Percentiles rank a stretch among this genome's conserved stretches.
Conservation (phyloP, 139 green algal genomes). For the Marvania coccoides region DNA sequence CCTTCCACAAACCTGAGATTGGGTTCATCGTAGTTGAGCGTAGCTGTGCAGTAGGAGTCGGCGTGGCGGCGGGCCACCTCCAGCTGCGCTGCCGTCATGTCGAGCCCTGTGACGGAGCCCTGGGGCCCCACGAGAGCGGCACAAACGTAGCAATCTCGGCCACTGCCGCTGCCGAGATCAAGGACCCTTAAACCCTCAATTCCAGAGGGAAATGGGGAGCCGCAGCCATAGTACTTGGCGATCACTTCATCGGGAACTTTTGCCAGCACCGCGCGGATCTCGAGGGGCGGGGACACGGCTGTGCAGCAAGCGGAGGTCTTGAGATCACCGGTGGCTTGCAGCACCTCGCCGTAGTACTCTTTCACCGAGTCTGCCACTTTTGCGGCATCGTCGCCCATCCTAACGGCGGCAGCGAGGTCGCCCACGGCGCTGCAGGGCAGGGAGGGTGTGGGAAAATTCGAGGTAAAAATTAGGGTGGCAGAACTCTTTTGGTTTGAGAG, state of each 20-base stretch:
- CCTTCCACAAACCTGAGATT: conserved; percentile 88
- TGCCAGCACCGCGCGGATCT: conserved; percentile 11
- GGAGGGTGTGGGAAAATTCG: neutral
- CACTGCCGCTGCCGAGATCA: conserved; percentile 76
- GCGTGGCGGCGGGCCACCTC: conserved; percentile 65
- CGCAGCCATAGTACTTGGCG: conserved; percentile 88
- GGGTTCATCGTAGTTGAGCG: conserved; percentile 58
- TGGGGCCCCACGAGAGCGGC: conserved; percentile 75
- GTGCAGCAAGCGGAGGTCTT: conserved; percentile 84
- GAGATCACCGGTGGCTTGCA: conserved; percentile 63
- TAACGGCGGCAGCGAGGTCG: neutral
- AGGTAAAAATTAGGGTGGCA: neutral
- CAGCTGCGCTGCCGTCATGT: conserved; percentile 94
- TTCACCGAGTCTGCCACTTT: conserved; percentile 44
- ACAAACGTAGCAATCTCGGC: conserved; percentile 90
- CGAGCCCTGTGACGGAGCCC: conserved; percentile 77
- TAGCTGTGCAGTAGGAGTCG: conserved; percentile 56
- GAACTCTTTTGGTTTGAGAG: too few species aligned
- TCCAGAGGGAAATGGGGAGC: conserved; percentile 79
- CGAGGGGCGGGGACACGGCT: conserved; percentile 39
- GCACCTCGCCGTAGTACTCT: conserved; percentile 80
- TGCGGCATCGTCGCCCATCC: neutral
- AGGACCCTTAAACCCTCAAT: conserved; percentile 67
- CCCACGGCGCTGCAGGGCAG: neutral
- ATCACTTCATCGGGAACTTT: conserved; percentile 33